Evolutionary conservation across 2,329 filamentous ascomycete genomes (phyloP), one percentile per base, ranked within the genome.

Genomic region (Hypoxylon sp.): DNA sequence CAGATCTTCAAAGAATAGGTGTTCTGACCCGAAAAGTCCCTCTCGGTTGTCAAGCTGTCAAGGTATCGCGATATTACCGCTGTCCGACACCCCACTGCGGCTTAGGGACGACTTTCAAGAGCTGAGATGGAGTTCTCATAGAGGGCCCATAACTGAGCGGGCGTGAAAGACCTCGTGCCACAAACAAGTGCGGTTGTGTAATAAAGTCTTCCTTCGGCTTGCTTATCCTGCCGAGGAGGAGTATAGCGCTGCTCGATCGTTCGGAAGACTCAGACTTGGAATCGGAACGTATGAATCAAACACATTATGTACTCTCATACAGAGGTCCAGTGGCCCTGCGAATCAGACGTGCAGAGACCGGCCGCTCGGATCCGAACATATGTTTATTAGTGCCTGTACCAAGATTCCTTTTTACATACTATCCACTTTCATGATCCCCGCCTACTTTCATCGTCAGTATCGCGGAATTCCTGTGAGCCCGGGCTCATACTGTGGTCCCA

Each of bases 301-400:
- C 52, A 64, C 51, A 57, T 59, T 63, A 57, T 67, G 58, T 61
- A 42, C 53, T 69, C 53, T 60, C 60, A 60, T 59, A 60, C 55
- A 56, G 55, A 40, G 36, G 58, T 48, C 48, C 61, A 54, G 18
- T 48, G 45, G 44, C 42, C 40, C 68, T 68, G 62, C 68, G 68
- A 70, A 70, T 69, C 66, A 67, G 61, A 65, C 33, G 61, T 69
- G 66, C 61, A 65, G 61, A 46, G 58, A 65, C 68, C 68, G 53
- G 52, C 64, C 61, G 61, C 60, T 70, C 69, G 69, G 69, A 69
- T 68, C 69, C 69, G 69, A 67, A 67, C 59, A 59, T 59, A 61
- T 61, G 61, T 65, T 51, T 61, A 64, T 59, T 69, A 50, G 48
- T 59, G 52, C 45, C 36, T 56, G 63, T 69, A 68, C 66, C 63